Conservation (phyloP, 768 basidiomycete genomes). For the Leucocoprinus birnbaumii region DNA sequence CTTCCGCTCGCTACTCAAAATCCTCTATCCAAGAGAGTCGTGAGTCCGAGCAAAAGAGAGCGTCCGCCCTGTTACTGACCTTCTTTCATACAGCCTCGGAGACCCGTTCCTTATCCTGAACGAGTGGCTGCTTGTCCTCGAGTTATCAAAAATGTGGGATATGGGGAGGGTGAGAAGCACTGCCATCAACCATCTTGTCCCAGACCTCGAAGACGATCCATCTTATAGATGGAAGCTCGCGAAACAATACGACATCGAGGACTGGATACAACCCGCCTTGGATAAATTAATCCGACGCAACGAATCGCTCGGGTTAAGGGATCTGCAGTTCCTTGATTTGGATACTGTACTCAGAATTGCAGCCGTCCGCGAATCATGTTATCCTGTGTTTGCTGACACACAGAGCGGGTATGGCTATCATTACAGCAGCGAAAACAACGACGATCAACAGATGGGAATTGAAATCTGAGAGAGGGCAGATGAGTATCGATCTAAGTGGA, state of each 20-base stretch:
- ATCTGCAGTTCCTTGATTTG: neutral
- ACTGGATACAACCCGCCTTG: conserved; percentile 22
- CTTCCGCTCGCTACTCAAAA: conserved; percentile 12
- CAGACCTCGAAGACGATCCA: conserved; percentile 13
- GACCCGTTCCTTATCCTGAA: conserved; percentile 11
- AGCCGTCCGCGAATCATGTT: conserved; percentile 2
- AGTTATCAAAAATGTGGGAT: conserved; percentile 36
- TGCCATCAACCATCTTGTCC: conserved; percentile 25
- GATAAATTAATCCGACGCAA: conserved; percentile 5
- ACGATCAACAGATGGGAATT: neutral
- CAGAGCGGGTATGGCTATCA: neutral
- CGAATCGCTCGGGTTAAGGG: neutral
- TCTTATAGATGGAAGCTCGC: conserved; percentile 29
- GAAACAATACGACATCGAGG: conserved; percentile 26
- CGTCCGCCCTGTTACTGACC: no score
- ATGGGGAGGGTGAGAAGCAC: conserved; percentile 25
- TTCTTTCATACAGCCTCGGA: neutral
- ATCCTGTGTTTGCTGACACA: neutral
- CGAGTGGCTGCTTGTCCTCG: conserved; percentile 36
- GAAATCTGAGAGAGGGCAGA: neutral
- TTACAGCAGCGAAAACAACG: neutral
- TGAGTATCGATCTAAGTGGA: neutral
- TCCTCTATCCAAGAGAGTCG: conserved; percentile 6
- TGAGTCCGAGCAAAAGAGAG: neutral
- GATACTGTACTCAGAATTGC: neutral